A percentile compares a stretch with the other conserved stretches of the same genome.
These are phyloP conservation scores for Candida sp. DNA, from an alignment of 1,139 yeast species.

Conservation along the genomic window DNA sequence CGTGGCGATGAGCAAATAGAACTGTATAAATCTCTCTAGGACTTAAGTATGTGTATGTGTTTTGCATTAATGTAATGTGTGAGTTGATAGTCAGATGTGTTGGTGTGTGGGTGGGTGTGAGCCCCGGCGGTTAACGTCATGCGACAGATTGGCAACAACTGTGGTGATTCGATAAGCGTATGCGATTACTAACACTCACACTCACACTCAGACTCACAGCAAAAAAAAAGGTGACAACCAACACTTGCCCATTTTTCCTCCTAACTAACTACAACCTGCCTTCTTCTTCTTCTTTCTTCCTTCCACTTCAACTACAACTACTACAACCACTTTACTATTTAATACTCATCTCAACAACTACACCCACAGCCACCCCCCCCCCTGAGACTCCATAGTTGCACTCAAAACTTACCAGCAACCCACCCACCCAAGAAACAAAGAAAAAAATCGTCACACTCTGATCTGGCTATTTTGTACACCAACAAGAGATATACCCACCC, in stretches of 20 bases:
- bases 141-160: not conserved
- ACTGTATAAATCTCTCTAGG: not conserved
- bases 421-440: too few relatives aligned
- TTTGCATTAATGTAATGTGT: not conserved
- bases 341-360: too few relatives aligned
- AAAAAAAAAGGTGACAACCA: constrained; percentile 2
- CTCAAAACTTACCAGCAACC: too few relatives aligned
- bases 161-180: not conserved
- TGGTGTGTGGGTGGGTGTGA: not conserved
- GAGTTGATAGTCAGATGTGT: too few relatives aligned
- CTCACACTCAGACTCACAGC: too few relatives aligned
- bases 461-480: too few relatives aligned
- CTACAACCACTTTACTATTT: too few relatives aligned
- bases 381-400: too few relatives aligned
- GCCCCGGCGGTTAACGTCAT: not conserved
- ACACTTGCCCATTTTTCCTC: not conserved
- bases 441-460: too few relatives aligned
- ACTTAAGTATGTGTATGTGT: not conserved
- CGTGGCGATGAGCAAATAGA: not conserved
- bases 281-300: not conserved
- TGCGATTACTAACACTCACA: not conserved
- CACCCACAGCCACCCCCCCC: too few relatives aligned
- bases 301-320: too few relatives aligned
- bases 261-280: too few relatives aligned
- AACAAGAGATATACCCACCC: not conserved